Evolutionary conservation across 75 land plant species (phyloP).

Genomic region (Ceratopteris richardii): DNA sequence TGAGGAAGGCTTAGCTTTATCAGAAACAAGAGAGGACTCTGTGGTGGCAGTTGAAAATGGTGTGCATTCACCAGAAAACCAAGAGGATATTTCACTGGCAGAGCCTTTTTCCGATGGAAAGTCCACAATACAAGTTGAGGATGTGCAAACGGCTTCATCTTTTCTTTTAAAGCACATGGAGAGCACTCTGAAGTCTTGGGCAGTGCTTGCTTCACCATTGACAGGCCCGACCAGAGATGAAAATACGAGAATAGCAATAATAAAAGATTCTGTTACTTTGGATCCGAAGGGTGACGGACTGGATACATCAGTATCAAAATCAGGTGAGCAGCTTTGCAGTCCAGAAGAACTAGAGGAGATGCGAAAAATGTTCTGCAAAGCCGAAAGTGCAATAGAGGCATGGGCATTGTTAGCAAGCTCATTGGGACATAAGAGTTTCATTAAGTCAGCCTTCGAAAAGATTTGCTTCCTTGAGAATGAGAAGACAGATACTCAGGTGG

Average conservation of each 20-base stretch:
- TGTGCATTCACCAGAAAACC: too few species aligned
- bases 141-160: conserved; percentile 44
- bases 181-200: conserved; percentile 54
- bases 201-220: conserved; percentile 47
- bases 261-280: not conserved
- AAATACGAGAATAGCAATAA: conserved; percentile 1
- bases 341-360: conserved; percentile 48
- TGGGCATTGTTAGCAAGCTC: conserved; percentile 96
- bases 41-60: too few species aligned
- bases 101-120: too few species aligned
- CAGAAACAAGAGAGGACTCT: conserved; percentile 10
- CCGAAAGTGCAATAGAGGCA: conserved; percentile 98
- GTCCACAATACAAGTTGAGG: conserved; percentile 28
- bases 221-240: conserved; percentile 34
- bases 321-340: conserved; percentile 8
- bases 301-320: not conserved
- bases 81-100: not conserved
- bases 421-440: conserved; percentile 79
- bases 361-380: conserved; percentile 66
- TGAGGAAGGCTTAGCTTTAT: conserved; percentile 67
- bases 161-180: conserved; percentile 72
- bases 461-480: conserved; percentile 82
- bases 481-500: conserved; percentile 89
- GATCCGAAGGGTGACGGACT: not conserved
- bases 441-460: conserved; percentile 96